Base-by-base conservation (phyloP, 2,329 filamentous ascomycete genomes). In the Talaromyces atroroseus region DNA sequence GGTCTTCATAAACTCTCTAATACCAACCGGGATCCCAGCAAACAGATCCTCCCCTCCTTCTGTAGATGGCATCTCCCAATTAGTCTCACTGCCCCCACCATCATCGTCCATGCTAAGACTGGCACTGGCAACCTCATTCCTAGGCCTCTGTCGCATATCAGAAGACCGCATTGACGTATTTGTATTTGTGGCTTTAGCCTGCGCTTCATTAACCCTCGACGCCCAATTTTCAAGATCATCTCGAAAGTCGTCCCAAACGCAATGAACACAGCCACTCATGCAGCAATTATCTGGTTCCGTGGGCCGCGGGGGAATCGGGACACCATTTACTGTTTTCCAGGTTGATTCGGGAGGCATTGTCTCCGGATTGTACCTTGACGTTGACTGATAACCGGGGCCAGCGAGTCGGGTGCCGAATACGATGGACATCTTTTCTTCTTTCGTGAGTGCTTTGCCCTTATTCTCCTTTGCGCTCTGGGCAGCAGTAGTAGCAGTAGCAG, bases 201-300 rank as follows among this genome's bases (percentile, higher is more conserved):
- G 81, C 1, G 90, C 90, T 66, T 87, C 81, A 3, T 78, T 75
- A 36, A 81, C 82, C 58, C 84, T 81, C 14, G 78, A 76, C 3
- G 86, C 87, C 90, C 91, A 97, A 57, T 89, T 88, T 71, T 97
- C 92, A 74, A 97, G 80, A 52, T 97, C 94, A 63, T 99, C 92
- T 8, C 92, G 82, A 72, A 86, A 97, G 53, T 84, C 79, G 65
- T 96, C 92, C 92, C 92, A 97, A 2, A 97, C 94, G 71, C 94
- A 99, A 71, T 97, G 92, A 49, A 96, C 92, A 70, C 94, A 99
- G 2, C 94, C 94, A 67, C 89, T 94, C 94, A 99, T 99, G 74
- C 94, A 99, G 80, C 94, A 99, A 69, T 99, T 96, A 66, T 97
- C 94, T 3, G 94, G 94, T 73, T 99, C 92, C 49, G 84, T 81